These are phyloP conservation scores for Cephaloascus albidus DNA, from an alignment of 805 yeast species.

Conservation along the genomic window DNA sequence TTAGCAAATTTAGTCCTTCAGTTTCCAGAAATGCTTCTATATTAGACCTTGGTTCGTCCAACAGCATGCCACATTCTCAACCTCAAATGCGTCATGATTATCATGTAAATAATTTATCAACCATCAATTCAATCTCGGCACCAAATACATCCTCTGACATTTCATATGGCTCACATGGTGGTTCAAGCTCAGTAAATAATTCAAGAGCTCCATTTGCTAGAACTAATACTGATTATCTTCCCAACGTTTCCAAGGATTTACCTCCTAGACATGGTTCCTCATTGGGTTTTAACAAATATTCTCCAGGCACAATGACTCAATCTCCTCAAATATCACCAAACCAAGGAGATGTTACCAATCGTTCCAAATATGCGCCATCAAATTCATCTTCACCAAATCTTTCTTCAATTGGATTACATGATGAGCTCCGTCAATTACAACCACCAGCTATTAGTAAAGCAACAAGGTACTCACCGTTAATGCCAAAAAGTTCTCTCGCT, in stretches of 20 bases:
- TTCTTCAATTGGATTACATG: not conserved
- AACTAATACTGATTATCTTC: not conserved
- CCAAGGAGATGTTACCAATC: not conserved
- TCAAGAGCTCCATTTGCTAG: conserved; percentile 1
- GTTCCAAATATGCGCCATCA: conserved; percentile 1
- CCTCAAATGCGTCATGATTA: not conserved
- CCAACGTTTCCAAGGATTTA: not conserved
- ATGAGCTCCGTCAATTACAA: not conserved
- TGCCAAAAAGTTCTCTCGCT: not conserved
- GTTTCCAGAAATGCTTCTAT: conserved; percentile 47
- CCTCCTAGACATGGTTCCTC: not conserved
- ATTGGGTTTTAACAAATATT: not conserved
- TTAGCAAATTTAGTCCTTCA: conserved; percentile 63
- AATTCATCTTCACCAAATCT: not conserved
- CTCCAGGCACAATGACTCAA: not conserved
- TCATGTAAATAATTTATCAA: not conserved
- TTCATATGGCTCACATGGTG: not conserved
- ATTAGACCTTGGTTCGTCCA: conserved; percentile 19
- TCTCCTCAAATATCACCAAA: not conserved
- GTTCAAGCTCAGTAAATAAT: no score
- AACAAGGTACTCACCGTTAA: not conserved
- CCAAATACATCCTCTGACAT: not conserved
- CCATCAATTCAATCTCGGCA: not conserved
- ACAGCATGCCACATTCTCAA: not conserved
- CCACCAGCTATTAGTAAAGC: not conserved